Conservation (phyloP, 306 rosid genomes). For the Herpetospermum pedunculosum region DNA sequence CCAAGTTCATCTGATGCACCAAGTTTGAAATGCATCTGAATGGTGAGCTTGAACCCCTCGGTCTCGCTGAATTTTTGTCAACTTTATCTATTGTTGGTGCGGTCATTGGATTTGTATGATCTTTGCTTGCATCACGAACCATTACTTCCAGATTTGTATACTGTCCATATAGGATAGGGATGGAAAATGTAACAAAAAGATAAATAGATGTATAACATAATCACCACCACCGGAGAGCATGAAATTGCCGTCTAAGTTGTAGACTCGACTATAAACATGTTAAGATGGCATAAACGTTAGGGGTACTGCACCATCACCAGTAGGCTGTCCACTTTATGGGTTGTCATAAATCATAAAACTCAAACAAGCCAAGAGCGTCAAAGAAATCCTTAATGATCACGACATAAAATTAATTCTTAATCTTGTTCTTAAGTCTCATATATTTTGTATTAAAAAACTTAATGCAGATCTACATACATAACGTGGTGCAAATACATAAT, state of each 20-base stretch:
- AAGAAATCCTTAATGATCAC: not conserved
- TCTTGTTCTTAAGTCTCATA: not conserved
- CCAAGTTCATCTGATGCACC: constrained; percentile 83
- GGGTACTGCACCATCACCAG: not conserved
- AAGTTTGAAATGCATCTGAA: constrained; percentile 83
- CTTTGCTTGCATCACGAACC: constrained; percentile 67
- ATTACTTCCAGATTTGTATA: constrained; percentile 76
- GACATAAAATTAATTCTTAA: not conserved
- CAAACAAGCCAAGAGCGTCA: not conserved
- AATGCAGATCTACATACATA: not conserved
- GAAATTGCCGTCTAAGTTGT: not conserved
- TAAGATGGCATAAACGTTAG: not conserved
- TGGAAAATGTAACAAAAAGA: constrained; percentile 13
- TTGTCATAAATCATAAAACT: not conserved
- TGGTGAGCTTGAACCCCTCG: constrained; percentile 87
- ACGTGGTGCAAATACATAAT: not conserved
- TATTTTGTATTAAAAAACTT: not conserved
- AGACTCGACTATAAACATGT: not conserved
- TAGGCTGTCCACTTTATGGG: not conserved
- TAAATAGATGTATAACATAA: constrained; percentile 12
- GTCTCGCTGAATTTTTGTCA: constrained; percentile 54
- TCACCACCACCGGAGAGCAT: not conserved
- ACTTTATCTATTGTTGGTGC: constrained; percentile 31
- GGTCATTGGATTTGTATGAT: constrained; percentile 35
- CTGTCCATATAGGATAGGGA: constrained; percentile 31